A percentile compares a stretch with the other conserved stretches of the same genome.
Conservation (phyloP, 1,284 basidiomycete species). For the Leccinum ambiguum region DNA sequence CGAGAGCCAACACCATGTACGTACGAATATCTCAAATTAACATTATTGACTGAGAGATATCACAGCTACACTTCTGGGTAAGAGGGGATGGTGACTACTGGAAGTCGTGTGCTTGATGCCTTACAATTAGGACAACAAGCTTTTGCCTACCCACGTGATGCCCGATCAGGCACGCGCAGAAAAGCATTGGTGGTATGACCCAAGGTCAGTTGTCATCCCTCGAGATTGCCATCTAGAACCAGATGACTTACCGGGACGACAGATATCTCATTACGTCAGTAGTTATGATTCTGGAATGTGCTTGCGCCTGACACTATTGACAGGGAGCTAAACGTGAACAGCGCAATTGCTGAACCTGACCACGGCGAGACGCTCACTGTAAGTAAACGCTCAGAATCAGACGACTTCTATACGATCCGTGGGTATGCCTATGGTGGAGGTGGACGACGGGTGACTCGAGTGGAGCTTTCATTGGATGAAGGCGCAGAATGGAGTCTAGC, state of each 20-base stretch:
- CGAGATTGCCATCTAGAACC: background rate
- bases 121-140: constrained; percentile 54
- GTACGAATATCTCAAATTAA: constrained; percentile 14
- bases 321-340: constrained; percentile 64
- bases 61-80: constrained; percentile 36
- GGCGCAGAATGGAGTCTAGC: constrained; percentile 55
- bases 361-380: constrained; percentile 49
- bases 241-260: constrained; percentile 11
- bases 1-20: constrained; percentile 57
- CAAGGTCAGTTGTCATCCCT: constrained; percentile 36
- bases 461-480: constrained; percentile 63
- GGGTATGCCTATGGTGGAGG: constrained; percentile 75
- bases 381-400: constrained; percentile 11
- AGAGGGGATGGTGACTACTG: background rate
- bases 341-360: constrained; percentile 56
- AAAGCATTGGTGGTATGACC: constrained; percentile 64
- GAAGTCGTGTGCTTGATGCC: constrained; percentile 6
- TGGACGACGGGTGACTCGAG: constrained; percentile 56
- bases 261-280: constrained; percentile 47
- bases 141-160: constrained; percentile 56
- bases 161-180: constrained; percentile 58
- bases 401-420: constrained; percentile 37
- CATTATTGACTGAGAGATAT: constrained; percentile 2
- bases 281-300: background rate
- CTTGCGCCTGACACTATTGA: constrained; percentile 12